Percentiles rank a stretch among this genome's conserved stretches.
These are phyloP conservation scores for Scenedesmus sp. DNA, from an alignment of 163 green algal species.

Conservation along the genomic window DNA sequence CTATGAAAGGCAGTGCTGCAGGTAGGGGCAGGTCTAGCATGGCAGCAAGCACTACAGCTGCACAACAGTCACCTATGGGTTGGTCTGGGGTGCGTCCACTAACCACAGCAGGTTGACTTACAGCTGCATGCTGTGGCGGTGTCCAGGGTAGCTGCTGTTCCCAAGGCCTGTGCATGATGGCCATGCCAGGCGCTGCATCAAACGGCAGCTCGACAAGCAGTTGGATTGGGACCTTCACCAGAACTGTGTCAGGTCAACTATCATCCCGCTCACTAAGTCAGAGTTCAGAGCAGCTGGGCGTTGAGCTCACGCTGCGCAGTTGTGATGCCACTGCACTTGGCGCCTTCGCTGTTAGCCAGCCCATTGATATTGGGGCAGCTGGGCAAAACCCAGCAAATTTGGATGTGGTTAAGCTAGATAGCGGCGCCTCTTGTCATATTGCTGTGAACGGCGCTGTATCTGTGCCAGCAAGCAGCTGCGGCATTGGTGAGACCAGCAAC, in stretches of 20 bases:
- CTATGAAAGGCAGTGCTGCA: not conserved
- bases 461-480: not conserved
- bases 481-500: not conserved
- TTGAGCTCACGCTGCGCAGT: not conserved
- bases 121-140: not conserved
- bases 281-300: not conserved
- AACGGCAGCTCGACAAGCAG: not conserved
- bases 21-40: not conserved
- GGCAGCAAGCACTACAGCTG: not conserved
- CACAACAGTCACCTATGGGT: not conserved
- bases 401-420: not conserved
- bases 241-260: not conserved
- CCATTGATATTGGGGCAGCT: not conserved
- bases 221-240: constrained; percentile 10
- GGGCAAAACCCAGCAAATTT: not conserved
- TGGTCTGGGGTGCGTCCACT: not conserved
- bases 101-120: not conserved
- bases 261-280: not conserved
- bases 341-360: not conserved
- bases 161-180: not conserved
- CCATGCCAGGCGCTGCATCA: constrained; percentile 1
- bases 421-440: not conserved
- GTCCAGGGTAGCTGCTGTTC: not conserved
- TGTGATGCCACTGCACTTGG: not conserved
- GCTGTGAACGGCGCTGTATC: not conserved